Conservation (phyloP, 345 rosid species). For the Odontarrhena argentea region DNA sequence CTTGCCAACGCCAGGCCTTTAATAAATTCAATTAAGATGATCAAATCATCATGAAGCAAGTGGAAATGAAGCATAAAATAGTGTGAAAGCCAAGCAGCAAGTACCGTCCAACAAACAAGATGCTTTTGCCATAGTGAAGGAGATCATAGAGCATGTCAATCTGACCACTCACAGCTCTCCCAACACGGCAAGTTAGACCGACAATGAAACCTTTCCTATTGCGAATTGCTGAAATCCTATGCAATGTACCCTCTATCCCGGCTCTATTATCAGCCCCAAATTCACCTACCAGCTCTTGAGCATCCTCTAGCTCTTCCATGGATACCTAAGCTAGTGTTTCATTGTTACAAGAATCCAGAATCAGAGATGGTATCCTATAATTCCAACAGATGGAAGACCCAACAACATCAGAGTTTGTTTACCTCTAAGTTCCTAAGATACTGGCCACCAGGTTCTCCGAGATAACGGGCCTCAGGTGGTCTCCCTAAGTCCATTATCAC, state of each 20-base stretch:
- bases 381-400: not conserved
- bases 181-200: slow-evolving; percentile 70
- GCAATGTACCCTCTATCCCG: slow-evolving; percentile 72
- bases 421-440: slow-evolving; percentile 62
- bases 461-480: slow-evolving; percentile 67
- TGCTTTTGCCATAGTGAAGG: slow-evolving; percentile 63
- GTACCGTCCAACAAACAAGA: slow-evolving; percentile 69
- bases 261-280: slow-evolving; percentile 69
- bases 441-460: slow-evolving; percentile 56
- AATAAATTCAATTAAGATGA: not conserved
- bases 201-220: slow-evolving; percentile 57
- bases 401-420: slow-evolving; percentile 5
- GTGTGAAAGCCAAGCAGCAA: not conserved
- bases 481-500: slow-evolving; percentile 63
- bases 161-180: slow-evolving; percentile 66
- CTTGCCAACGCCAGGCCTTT: slow-evolving; percentile 77
- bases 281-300: slow-evolving; percentile 59
- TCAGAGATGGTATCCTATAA: not conserved
- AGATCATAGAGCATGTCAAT: slow-evolving; percentile 65
- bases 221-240: slow-evolving; percentile 65
- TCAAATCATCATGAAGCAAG: not conserved
- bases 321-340: slow-evolving; percentile 59
- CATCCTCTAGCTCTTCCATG: slow-evolving; percentile 59
- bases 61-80: not conserved
- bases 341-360: slow-evolving; percentile 14